phyloP scores from a whole-genome alignment of 768 basidiomycete genomes.

The Suillus subaureus region DNA sequence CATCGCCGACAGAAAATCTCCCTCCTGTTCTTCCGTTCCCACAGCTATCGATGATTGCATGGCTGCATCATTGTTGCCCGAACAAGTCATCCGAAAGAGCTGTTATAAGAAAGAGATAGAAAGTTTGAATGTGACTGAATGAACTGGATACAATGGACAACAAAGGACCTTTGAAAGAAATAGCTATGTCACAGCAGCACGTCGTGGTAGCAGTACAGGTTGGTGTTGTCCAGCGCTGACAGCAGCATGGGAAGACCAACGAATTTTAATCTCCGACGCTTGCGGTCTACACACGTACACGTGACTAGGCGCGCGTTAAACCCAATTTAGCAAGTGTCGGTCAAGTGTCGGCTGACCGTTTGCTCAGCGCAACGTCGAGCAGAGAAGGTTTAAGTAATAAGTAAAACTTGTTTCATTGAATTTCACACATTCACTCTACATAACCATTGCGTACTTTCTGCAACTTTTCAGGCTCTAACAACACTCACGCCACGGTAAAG shows the following conservation, averaged over 20 bases:
- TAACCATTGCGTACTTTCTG: background rate
- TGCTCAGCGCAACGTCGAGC: background rate
- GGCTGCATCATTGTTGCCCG: constrained; percentile 14
- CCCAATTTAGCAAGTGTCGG: constrained; percentile 7
- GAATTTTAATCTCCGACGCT: constrained; percentile 16
- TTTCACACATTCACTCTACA: background rate
- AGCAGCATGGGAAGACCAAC: constrained; percentile 26
- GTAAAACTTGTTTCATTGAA: background rate
- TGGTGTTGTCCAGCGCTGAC: constrained; percentile 14
- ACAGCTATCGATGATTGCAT: constrained; percentile 8
- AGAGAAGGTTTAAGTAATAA: background rate
- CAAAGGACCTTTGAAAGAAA: constrained; percentile 2
- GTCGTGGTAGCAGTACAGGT: constrained; percentile 32
- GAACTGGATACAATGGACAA: background rate
- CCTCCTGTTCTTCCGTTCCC: constrained; percentile 9
- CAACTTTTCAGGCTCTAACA: background rate
- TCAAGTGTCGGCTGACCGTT: background rate
- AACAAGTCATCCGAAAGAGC: constrained; percentile 19
- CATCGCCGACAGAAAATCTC: constrained; percentile 2
- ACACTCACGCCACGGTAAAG: background rate
- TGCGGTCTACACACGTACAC: constrained; percentile 13
- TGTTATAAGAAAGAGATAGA: constrained; percentile 5
- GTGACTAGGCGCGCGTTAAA: constrained; percentile 18
- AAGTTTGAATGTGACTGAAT: background rate
- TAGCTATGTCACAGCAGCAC: constrained; percentile 10